Base-by-base conservation (phyloP, 164 flowering plant species). In the Cinnamomum chago region DNA sequence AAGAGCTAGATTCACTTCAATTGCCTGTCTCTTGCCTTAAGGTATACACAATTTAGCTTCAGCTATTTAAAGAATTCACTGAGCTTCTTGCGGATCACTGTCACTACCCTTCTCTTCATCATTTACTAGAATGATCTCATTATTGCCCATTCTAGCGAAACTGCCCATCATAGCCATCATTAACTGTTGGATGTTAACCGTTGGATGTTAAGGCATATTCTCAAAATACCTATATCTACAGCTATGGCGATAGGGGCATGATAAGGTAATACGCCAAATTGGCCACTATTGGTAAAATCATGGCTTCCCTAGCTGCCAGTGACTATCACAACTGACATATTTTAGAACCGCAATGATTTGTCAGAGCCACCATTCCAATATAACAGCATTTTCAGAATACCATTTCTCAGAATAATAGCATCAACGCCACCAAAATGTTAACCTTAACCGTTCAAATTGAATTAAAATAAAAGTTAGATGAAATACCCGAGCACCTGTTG, bases 401-500 rank as follows among this genome's bases (percentile, higher is more conserved):
- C 18, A 4, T 55, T 55, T 20, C 60, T 15, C 20, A 55, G 6
- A 18, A 12, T 2, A 17, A 14, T 3, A 2, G 6, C 17, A 55
- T 15, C 17, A 13, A 55, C 0, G 5, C 6, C 60, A 55, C 60
- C 17, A 15, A 55, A 55, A 55, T 20, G 7, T 20, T n/a, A 17
- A 55, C 6, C 5, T 13, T 15, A 55, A 55, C n/a, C n/a, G 3
- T 20, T 55, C 60, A 55, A 55, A 40, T 40, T 7, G 1, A 67
- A 75, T 17, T 50, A 73, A 5, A 35, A 22, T 76, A 76, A 80
- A 79, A 75, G 66, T 72, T 71, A 81, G 88, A 76, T 75, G 72
- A 77, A 84, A 67, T 92, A 95, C 99, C 97, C 94, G 92, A 82
- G 99, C 99, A 88, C 99, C 99, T 72, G 98, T 95, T 78, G 98